Base-by-base conservation (phyloP, 129 eudicot genomes). In the Erigeron canadensis region DNA sequence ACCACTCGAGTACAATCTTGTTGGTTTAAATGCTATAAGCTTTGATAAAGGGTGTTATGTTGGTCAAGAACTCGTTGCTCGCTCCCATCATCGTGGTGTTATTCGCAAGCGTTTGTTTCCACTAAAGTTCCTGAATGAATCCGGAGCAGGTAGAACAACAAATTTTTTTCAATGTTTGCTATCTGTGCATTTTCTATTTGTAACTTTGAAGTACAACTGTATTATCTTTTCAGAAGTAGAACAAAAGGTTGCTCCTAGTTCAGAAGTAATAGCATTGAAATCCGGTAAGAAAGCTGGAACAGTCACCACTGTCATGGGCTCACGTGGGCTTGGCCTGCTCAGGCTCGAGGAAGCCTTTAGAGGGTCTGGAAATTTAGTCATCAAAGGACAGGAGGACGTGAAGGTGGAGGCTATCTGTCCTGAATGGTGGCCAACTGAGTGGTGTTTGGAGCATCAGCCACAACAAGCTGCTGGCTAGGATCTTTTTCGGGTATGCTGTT, bases 11-110 rank as follows among this genome's bases (percentile, higher is more conserved):
- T 94, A 89, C 82, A 94, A 94, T 80, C 88, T 94, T 43, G 93
- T 93, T 39, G 96, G 93, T 50, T 73, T 94, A 43, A 94, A 89
- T 53, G 98, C 93, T 18, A 87, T 94, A 76, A 94, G 97, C 88
- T 94, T 94, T 50, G 95, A 89, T 39, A 94, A 94, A 80, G 97
- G 98, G 45, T 94, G 97, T 78, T 89, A 94, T 54, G 80, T 94
- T 43, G 97, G 97, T 69, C 98, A 94, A 87, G 97, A 89, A 70
- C 86, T 94, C 50, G 80, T 94, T 60, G 98, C 96, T 47, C 90
- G 98, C 11, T 84, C 97, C 10, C 93, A 89, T 76, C 97, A 94
- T 64, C 97, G 91, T 4, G 97, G 98, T 16, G 86, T 90, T 8
- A 80, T 94, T 50, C 80, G 91, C 54, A 94, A 94, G 74, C 97